Conservation (phyloP, 306 rosid genomes). For the Begonia loranthoides region DNA sequence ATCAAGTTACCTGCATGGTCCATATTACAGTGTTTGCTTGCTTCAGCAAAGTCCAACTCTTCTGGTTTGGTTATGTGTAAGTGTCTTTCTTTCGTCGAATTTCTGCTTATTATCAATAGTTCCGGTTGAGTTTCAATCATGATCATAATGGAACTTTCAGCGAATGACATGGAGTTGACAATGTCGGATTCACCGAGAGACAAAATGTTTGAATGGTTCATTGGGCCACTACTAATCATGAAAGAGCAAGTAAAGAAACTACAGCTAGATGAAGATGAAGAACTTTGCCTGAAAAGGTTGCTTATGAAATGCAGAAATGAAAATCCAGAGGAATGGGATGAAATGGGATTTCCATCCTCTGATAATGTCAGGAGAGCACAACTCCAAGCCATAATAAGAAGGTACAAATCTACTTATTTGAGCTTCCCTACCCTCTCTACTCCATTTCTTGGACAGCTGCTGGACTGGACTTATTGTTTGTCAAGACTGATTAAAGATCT, state of each 20-base stretch:
- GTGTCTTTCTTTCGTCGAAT: slow-evolving; percentile 9
- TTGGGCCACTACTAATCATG: slow-evolving; percentile 59
- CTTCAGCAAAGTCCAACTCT: slow-evolving; percentile 49
- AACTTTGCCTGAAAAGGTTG: slow-evolving; percentile 38
- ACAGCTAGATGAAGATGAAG: slow-evolving; percentile 37
- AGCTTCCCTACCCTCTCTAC: too few species aligned
- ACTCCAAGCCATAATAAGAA: slow-evolving; percentile 63
- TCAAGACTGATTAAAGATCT: too few species aligned
- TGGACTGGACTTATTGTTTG: too few species aligned
- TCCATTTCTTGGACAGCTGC: too few species aligned
- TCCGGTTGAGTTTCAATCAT: slow-evolving; percentile 2
- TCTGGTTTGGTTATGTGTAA: slow-evolving; percentile 64
- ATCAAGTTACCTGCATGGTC: slow-evolving; percentile 74
- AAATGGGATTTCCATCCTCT: slow-evolving; percentile 34
- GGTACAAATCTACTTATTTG: slow-evolving; percentile 17
- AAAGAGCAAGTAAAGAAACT: slow-evolving; percentile 63
- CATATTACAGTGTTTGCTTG: slow-evolving; percentile 60
- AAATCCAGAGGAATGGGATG: slow-evolving; percentile 62
- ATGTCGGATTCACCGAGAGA: slow-evolving; percentile 51
- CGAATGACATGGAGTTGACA: slow-evolving; percentile 55
- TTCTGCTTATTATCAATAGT: slow-evolving; percentile 3
- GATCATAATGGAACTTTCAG: slow-evolving; percentile 27
- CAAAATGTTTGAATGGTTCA: slow-evolving; percentile 63
- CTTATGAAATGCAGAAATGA: slow-evolving; percentile 48
- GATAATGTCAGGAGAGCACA: slow-evolving; percentile 61